Conservation (phyloP, 768 basidiomycete genomes). For the Boletus tomentosulus region DNA sequence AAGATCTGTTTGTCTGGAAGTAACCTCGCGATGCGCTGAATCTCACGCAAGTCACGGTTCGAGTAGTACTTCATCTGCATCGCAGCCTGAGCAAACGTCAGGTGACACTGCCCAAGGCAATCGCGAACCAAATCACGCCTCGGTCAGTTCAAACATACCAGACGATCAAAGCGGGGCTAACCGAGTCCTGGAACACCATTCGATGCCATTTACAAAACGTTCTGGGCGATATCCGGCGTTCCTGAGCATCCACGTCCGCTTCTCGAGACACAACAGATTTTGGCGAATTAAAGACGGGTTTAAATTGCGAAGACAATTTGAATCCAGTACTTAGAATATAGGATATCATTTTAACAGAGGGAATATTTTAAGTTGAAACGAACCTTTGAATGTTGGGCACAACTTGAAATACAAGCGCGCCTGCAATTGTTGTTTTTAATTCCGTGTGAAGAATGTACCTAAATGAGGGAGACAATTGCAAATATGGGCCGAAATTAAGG, state of each 20-base stretch:
- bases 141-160: not conserved
- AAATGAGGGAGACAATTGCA: no score
- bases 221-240: slow-evolving; percentile 30
- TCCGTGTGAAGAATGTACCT: no score
- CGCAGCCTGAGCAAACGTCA: slow-evolving; percentile 32
- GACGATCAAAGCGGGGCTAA: slow-evolving; percentile 23
- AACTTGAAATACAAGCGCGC: no score
- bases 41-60: slow-evolving; percentile 36
- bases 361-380: no score
- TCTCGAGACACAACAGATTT: no score
- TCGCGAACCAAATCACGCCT: not conserved
- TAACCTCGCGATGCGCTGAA: slow-evolving; percentile 39
- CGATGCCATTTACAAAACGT: slow-evolving; percentile 45
- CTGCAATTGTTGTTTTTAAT: no score
- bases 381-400: no score
- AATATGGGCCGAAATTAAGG: no score
- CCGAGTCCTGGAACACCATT: slow-evolving; percentile 40
- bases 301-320: no score
- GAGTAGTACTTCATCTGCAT: slow-evolving; percentile 35
- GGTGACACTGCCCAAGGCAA: slow-evolving; percentile 29
- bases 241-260: slow-evolving; percentile 15
- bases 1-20: slow-evolving; percentile 37
- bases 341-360: no score
- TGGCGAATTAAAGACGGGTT: no score
- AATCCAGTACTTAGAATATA: no score